Base-by-base conservation (phyloP, 768 basidiomycete genomes). In the Chalciporus pseudorubinellus region DNA sequence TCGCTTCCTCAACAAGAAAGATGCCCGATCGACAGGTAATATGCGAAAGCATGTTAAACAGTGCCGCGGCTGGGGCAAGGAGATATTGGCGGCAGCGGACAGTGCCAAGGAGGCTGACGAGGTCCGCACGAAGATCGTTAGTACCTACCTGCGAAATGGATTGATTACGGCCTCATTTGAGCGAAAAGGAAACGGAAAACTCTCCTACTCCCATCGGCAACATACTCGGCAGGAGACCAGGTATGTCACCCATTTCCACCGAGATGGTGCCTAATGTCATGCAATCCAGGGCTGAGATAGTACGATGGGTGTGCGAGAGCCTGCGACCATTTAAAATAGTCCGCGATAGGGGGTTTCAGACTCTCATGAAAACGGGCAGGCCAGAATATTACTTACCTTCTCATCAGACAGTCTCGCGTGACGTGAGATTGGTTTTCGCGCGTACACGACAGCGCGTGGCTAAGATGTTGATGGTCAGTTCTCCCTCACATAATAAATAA, bases 381-480 rank as follows among this genome's bases (percentile, higher is more conserved):
- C 49, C 34, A 28, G 42, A 50, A 34, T 50, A 50, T 14, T 38
- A 50, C 41, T 19, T 50, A 43, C 41, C 48, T 6, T 50, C 16
- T 1, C 26, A 22, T 2, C 10, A 16, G 8, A 50, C 24, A 6
- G 26, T 50, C 1, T 36, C 21, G 4, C 4, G 6, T 16, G 49
- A 50, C 21, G 14, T 21, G 5, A 36, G 28, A 3, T 19, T 6
- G 4, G 42, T 39, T n/a, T 50, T 50, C 3, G 11, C 14, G 10
- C 4, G 4, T 4, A 44, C 26, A 22, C 12, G 20, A 0, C 3
- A n/a, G 11, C 19, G 4, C 0, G 39, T 50, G 4, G 19, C 43
- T 50, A 50, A 22, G 6, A 44, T 50, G 36, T 29, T 50, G 13
- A 28, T 7, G 6, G 46, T 48, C 2, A 31, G 46, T 48, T 24